These are phyloP conservation scores for Scedosporium aurantiacum DNA, from an alignment of 2,329 filamentous ascomycete species.

Conservation along the genomic window DNA sequence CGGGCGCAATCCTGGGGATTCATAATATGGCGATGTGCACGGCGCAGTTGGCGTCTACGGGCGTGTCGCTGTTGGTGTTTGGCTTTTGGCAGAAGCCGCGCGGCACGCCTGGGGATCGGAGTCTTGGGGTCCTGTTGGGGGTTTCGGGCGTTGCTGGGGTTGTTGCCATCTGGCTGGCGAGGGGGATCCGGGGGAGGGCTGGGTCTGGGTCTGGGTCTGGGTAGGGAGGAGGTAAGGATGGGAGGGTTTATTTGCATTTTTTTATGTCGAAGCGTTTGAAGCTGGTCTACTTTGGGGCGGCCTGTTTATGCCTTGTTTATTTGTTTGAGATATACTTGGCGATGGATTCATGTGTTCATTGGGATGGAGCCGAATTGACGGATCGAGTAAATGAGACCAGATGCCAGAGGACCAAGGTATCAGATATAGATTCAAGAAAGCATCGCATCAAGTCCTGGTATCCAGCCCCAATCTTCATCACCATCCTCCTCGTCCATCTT, in stretches of 20 bases:
- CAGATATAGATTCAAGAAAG: too few species aligned
- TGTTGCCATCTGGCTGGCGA: constrained; percentile 62
- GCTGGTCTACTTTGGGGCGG: not conserved
- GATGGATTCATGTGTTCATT: too few species aligned
- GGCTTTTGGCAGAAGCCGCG: constrained; percentile 76
- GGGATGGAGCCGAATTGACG: too few species aligned
- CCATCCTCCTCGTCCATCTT: not conserved
- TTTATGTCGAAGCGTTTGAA: not conserved
- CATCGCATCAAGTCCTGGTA: too few species aligned
- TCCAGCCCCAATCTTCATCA: too few species aligned
- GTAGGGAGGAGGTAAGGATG: not conserved
- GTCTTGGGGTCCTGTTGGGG: constrained; percentile 75
- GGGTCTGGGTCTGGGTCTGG: not conserved
- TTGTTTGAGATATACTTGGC: too few species aligned
- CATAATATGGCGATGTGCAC: constrained; percentile 92
- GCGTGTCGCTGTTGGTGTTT: constrained; percentile 78
- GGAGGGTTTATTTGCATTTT: not conserved
- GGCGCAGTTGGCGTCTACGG: constrained; percentile 81
- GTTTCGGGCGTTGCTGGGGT: constrained; percentile 73
- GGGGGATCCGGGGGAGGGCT: constrained; percentile 36
- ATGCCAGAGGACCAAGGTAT: too few species aligned
- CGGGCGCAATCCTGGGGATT: constrained; percentile 83
- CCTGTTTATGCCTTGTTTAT: too few species aligned
- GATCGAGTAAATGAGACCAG: too few species aligned
- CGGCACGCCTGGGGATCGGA: constrained; percentile 73